These are phyloP conservation scores for Rhazya stricta DNA, from an alignment of 257 asterid genomes.

Conservation along the genomic window DNA sequence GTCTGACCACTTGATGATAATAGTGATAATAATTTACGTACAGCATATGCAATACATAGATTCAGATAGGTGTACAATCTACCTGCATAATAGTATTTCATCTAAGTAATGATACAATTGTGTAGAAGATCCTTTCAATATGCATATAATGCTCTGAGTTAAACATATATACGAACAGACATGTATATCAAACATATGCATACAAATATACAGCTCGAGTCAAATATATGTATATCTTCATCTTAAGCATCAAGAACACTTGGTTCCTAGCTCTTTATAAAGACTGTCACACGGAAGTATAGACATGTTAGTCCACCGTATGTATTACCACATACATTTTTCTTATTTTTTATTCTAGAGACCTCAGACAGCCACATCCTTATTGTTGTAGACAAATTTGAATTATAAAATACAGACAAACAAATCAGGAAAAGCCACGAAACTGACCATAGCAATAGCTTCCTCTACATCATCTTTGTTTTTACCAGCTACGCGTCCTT, in stretches of 20 bases:
- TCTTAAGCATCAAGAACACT: neutral
- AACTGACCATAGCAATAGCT: slow-evolving; percentile 86
- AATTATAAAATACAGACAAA: slow-evolving; percentile 5
- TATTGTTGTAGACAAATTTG: neutral
- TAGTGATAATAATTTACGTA: neutral
- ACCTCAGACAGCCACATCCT: neutral
- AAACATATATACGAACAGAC: neutral
- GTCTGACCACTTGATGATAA: too few relatives aligned
- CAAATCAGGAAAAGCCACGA: neutral
- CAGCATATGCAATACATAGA: neutral
- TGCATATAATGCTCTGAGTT: neutral
- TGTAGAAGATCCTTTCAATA: neutral
- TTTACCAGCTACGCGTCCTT: slow-evolving; percentile 79
- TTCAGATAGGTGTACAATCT: neutral
- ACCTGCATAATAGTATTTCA: neutral
- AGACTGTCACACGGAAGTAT: neutral
- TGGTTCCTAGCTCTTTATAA: neutral
- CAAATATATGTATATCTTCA: neutral
- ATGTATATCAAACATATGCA: neutral
- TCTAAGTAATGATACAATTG: neutral
- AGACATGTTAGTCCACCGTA: neutral
- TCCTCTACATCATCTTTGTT: slow-evolving; percentile 88
- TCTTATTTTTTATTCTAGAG: neutral
- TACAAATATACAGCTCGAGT: neutral
- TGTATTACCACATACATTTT: neutral